phyloP scores from a whole-genome alignment of 805 yeast genomes.

The Candida oleophila region DNA sequence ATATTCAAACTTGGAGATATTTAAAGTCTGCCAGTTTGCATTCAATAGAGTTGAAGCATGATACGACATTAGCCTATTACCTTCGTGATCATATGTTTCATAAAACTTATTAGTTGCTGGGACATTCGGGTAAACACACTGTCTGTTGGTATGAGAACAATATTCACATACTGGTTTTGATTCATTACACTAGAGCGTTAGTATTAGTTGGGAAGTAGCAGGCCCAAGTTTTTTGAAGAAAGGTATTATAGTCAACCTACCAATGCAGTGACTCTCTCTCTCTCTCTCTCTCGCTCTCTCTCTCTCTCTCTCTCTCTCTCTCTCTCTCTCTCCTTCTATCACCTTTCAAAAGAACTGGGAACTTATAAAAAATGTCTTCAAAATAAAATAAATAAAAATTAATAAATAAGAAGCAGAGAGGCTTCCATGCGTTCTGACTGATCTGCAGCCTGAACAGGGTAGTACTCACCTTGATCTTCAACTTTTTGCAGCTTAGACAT shows the following conservation, averaged over 20 bases:
- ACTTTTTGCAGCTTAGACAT: conserved; percentile 29
- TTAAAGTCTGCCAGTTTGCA: conserved; percentile 13
- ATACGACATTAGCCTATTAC: neutral
- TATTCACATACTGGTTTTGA: conserved; percentile 26
- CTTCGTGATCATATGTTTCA: neutral
- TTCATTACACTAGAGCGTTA: conserved; percentile 20
- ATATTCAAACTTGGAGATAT: conserved; percentile 18
- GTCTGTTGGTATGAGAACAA: conserved; percentile 20
- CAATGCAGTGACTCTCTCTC: too few species aligned
- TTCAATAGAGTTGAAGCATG: conserved; percentile 6
- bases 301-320: too few species aligned
- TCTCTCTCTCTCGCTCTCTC: too few species aligned
- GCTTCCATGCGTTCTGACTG: neutral
- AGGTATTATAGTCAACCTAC: too few species aligned
- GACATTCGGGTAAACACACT: conserved; percentile 17
- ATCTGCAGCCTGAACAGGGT: neutral
- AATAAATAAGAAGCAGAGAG: too few species aligned
- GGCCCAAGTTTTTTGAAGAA: too few species aligned
- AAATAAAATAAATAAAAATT: neutral
- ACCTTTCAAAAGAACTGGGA: too few species aligned
- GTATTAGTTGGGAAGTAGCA: too few species aligned
- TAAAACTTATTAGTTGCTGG: neutral
- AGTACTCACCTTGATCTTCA: conserved; percentile 24
- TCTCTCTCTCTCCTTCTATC: too few species aligned
- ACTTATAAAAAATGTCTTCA: too few species aligned